Percentiles rank a stretch among this genome's conserved stretches.
Conservation (phyloP, 208 protist genomes). For the Trypanosoma cruzi region DNA sequence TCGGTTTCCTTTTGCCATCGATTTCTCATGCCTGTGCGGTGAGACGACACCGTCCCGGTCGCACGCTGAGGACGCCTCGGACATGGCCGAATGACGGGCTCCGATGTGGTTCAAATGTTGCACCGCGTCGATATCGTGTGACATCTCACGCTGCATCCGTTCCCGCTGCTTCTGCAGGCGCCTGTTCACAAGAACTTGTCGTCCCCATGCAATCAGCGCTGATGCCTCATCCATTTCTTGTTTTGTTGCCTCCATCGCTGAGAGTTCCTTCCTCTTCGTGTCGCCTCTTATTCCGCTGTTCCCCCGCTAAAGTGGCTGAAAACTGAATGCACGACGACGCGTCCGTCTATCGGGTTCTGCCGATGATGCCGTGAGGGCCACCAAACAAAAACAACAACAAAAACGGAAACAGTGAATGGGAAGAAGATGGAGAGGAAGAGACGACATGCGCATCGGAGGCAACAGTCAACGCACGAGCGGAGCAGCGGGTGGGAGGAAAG, state of each 20-base stretch:
- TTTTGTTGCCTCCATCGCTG: conserved; percentile 1
- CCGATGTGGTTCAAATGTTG: background rate
- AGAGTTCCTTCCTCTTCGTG: background rate
- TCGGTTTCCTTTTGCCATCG: background rate
- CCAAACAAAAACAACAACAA: too few species aligned
- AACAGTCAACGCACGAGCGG: too few species aligned
- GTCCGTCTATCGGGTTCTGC: too few species aligned
- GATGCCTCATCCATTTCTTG: conserved; percentile 28
- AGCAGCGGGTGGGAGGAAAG: background rate
- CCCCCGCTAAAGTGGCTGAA: too few species aligned
- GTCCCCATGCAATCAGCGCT: conserved; percentile 16
- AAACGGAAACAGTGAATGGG: too few species aligned
- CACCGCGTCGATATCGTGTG: background rate
- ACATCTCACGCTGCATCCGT: background rate
- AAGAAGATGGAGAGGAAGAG: too few species aligned
- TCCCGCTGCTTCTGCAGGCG: conserved; percentile 13
- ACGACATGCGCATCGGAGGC: too few species aligned
- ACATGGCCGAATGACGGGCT: background rate
- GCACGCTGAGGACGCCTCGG: too few species aligned
- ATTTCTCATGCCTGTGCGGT: background rate
- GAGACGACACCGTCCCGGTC: background rate
- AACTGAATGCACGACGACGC: too few species aligned
- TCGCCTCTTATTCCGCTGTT: background rate
- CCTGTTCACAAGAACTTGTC: conserved; percentile 23
- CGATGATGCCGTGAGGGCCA: too few species aligned